phyloP scores from a whole-genome alignment of 805 yeast species.

The Kuraishia hungarica region DNA sequence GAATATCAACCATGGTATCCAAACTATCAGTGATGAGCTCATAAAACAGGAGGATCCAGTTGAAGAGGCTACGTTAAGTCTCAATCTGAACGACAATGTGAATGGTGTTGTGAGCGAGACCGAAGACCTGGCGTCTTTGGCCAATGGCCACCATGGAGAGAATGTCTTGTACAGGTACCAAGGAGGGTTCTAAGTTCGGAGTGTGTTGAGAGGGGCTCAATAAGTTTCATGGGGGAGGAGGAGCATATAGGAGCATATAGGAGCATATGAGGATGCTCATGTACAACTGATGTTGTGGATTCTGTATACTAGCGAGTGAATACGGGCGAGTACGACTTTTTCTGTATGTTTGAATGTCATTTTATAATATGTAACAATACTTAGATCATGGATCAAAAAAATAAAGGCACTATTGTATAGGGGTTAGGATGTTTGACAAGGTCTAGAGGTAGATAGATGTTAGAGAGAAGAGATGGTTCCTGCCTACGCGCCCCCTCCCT shows the following conservation, averaged over 20 bases:
- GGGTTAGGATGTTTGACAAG: no score
- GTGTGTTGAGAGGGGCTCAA: not conserved
- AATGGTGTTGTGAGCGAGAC: constrained; percentile 20
- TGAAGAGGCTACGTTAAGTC: constrained; percentile 18
- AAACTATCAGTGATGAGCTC: constrained; percentile 2
- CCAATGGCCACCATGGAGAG: constrained; percentile 25
- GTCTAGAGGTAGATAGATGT: no score
- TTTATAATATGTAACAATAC: not conserved
- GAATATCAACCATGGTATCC: constrained; percentile 3
- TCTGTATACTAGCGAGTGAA: not conserved
- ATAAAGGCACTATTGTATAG: not conserved
- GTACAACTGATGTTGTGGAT: not conserved
- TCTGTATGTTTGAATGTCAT: not conserved
- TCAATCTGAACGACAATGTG: constrained; percentile 21
- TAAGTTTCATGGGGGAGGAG: no score
- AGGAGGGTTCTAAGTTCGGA: constrained; percentile 10
- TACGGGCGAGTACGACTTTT: not conserved
- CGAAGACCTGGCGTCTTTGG: constrained; percentile 24
- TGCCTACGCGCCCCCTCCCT: no score
- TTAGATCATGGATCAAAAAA: not conserved
- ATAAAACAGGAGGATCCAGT: constrained; percentile 11
- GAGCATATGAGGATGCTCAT: no score
- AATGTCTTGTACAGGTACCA: constrained; percentile 22
- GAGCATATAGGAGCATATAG: no score
- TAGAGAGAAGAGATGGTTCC: no score